Evolutionary conservation across 139 green algal genomes (phyloP), one percentile per base, ranked within the genome.

Genomic region (Pseudopediastrum boryanum): DNA sequence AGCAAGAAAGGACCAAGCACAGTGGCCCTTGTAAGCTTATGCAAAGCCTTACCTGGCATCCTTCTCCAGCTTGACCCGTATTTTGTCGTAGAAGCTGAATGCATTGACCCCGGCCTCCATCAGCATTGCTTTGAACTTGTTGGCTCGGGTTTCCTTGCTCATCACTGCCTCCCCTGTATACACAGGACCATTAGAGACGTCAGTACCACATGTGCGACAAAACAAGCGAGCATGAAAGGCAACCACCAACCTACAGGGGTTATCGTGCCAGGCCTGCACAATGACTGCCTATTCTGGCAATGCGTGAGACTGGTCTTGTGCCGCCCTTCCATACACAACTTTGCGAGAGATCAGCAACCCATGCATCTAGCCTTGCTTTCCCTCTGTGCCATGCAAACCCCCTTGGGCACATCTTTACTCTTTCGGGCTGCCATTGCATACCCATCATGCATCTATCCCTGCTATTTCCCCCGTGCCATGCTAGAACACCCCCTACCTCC

Each of bases 51-150:
- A 75, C 35, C 50, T 33, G 33, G 44, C 42, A 43, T 80, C 73
- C 43, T 72, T 72, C 16, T 73, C 73, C 19, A 73, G 59, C 73
- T 80, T 72, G 29, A 23, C 39, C 52, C 61, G 29, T n/a, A 79
- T 61, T 63, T 81, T 81, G 46, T 48, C 74, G 42, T 46, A 81
- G 35, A 81, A 74, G 61, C 74, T 81, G 74, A 81, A 81, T 4
- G 61, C 74, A 9, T 81, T 81, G 36, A 81, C 74, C 6, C 74
- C 74, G 23, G 27, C 48, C 31, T 93, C 88, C 35, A 83, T 42
- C 54, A 96, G 83, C 67, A 96, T 86, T 43, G 86, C 83, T 71
- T 89, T 86, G 80, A 94, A 96, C 0, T 72, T 81, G 0, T 56
- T 68, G 48, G 84, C 67, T 12, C 78, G 43, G 10, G 79, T 75